Evolutionary conservation across 495 filamentous ascomycete genomes (phyloP).

Genomic region (Podospora sp.): DNA sequence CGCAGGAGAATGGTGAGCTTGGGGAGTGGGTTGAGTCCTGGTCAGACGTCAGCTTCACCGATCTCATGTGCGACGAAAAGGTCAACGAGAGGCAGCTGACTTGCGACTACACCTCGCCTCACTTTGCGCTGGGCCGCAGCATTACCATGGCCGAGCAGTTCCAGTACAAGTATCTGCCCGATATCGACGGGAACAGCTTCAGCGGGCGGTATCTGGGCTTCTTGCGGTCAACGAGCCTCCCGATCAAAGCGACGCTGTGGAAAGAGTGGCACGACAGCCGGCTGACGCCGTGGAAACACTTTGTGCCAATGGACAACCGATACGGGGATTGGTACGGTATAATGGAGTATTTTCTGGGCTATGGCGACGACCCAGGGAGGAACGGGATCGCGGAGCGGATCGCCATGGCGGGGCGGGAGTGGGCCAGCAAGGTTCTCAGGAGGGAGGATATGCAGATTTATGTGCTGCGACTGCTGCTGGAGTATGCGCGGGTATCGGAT

Average conservation of each 20-base stretch:
- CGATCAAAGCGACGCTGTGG: constrained; percentile 74
- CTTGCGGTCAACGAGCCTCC: constrained; percentile 62
- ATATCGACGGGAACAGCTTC: constrained; percentile 75
- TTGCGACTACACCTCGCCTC: constrained; percentile 55
- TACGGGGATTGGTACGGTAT: constrained; percentile 76
- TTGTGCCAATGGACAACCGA: constrained; percentile 82
- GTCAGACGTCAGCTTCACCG: constrained; percentile 47
- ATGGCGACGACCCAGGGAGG: constrained; percentile 45
- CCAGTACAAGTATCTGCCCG: constrained; percentile 61
- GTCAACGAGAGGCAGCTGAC: not conserved
- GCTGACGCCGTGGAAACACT: constrained; percentile 71
- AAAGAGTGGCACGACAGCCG: constrained; percentile 75
- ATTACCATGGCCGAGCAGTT: constrained; percentile 60
- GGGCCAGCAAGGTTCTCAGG: constrained; percentile 67
- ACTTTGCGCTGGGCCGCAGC: constrained; percentile 42
- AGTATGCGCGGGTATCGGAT: constrained; percentile 70
- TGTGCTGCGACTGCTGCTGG: constrained; percentile 67
- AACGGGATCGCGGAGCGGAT: constrained; percentile 62
- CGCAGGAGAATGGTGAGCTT: constrained; percentile 30
- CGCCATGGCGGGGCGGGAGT: constrained; percentile 62
- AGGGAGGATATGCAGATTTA: constrained; percentile 75
- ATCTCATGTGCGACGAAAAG: constrained; percentile 44
- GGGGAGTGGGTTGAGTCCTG: constrained; percentile 42
- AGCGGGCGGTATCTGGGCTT: constrained; percentile 72
- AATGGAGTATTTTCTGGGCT: constrained; percentile 78